Conservation (phyloP, 768 basidiomycete genomes). For the Krasilnikovozyma curviuscula region DNA sequence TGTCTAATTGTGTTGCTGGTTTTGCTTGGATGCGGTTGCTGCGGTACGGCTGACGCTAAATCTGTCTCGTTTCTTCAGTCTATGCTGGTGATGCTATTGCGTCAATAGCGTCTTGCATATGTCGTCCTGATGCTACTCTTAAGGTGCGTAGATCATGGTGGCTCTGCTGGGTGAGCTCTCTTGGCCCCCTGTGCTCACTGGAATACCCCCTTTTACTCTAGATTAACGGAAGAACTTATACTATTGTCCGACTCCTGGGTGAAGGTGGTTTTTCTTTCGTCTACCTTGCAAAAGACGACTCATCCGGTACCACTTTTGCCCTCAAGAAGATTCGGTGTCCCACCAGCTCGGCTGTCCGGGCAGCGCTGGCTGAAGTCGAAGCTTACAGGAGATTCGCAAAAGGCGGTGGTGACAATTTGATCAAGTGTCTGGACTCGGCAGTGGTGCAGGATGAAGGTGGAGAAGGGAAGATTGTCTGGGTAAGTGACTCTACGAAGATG, state of each 20-base stretch:
- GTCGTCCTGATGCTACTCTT: background rate
- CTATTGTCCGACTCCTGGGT: conserved; percentile 77
- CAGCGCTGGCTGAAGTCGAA: conserved; percentile 47
- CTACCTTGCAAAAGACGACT: conserved; percentile 25
- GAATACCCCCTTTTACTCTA: conserved; percentile 41
- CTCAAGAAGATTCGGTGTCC: conserved; percentile 89
- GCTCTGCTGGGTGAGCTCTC: conserved; percentile 33
- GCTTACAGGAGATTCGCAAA: conserved; percentile 91
- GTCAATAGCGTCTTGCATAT: too few relatives aligned
- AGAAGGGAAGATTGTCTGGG: conserved; percentile 84
- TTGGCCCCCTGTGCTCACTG: conserved; percentile 38
- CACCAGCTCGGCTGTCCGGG: conserved; percentile 59
- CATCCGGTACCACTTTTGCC: conserved; percentile 61
- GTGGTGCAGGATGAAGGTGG: conserved; percentile 85
- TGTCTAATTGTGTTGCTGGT: too few relatives aligned
- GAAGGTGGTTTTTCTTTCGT: conserved; percentile 43
- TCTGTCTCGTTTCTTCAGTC: too few relatives aligned
- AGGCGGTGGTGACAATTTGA: conserved; percentile 96
- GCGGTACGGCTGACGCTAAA: too few relatives aligned
- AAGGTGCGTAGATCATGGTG: conserved; percentile 14
- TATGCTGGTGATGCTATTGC: too few relatives aligned
- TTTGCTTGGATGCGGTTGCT: too few relatives aligned
- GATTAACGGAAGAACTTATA: conserved; percentile 87
- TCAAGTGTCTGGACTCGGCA: conserved; percentile 62
- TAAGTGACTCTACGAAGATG: conserved; percentile 76